phyloP scores from a whole-genome alignment of 352 stramenopile species.

The Phytophthora pluvialis region DNA sequence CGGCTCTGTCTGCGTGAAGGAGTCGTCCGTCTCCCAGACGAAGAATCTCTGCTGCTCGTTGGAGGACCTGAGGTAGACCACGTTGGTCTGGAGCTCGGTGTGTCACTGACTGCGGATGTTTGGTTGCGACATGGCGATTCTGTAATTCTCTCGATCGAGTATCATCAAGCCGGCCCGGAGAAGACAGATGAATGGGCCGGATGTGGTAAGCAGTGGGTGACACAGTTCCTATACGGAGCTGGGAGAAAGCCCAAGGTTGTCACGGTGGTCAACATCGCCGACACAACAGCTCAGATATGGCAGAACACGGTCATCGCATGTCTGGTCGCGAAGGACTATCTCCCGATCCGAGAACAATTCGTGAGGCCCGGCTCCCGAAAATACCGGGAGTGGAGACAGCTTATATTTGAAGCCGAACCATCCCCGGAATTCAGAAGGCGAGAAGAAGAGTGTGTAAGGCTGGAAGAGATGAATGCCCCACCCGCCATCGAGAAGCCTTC shows the following conservation, averaged over 20 bases:
- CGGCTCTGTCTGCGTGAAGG: too few species aligned
- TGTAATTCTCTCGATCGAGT: not conserved
- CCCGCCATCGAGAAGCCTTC: not conserved
- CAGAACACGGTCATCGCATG: conserved; percentile 1
- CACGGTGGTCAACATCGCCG: conserved; percentile 4
- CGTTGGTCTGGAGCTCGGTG: not conserved
- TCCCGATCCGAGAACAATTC: not conserved
- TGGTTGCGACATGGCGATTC: not conserved
- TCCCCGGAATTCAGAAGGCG: not conserved
- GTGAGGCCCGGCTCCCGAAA: not conserved
- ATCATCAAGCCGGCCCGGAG: not conserved
- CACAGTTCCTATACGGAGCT: not conserved
- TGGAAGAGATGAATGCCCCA: not conserved
- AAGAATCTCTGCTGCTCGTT: too few species aligned
- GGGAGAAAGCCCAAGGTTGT: not conserved
- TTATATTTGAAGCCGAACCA: conserved; percentile 2
- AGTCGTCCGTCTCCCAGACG: too few species aligned
- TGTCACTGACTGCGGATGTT: not conserved
- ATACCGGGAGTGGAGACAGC: not conserved
- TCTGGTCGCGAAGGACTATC: too few species aligned
- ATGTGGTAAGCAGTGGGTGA: conserved; percentile 1
- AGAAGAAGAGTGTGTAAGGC: not conserved
- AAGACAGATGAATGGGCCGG: not conserved
- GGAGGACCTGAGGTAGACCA: conserved; percentile 13
- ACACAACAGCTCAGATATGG: not conserved